A percentile compares a stretch with the other conserved stretches of the same genome.
phyloP scores from a whole-genome alignment of 768 basidiomycete genomes.

The Pleurotus eryngii region DNA sequence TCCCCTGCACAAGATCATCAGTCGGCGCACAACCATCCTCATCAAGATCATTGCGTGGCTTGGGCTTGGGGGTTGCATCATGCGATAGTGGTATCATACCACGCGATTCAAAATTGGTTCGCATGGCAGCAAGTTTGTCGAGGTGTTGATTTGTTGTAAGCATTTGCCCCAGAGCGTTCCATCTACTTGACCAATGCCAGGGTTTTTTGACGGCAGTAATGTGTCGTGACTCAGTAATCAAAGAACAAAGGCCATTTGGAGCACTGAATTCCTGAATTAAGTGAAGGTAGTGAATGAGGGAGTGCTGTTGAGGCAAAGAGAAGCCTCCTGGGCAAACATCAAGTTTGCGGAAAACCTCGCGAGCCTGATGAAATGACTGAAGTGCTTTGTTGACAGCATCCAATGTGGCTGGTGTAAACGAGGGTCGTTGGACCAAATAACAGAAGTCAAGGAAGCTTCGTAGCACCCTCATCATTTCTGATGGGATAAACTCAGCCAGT shows the following conservation, averaged over 20 bases:
- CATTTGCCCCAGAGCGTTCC: slow-evolving; percentile 19
- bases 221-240: slow-evolving; percentile 22
- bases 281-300: slow-evolving; percentile 13
- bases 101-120: slow-evolving; percentile 13
- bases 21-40: too few relatives aligned
- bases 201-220: slow-evolving; percentile 23
- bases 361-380: slow-evolving; percentile 12
- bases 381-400: neutral
- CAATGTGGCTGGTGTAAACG: too few relatives aligned
- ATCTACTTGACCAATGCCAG: slow-evolving; percentile 18
- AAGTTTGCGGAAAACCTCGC: slow-evolving; percentile 10
- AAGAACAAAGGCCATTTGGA: slow-evolving; percentile 19
- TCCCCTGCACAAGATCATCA: too few relatives aligned
- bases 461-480: slow-evolving; percentile 12
- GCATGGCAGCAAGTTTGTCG: slow-evolving; percentile 16
- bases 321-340: slow-evolving; percentile 12
- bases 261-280: slow-evolving; percentile 15
- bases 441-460: slow-evolving; percentile 21
- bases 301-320: slow-evolving; percentile 18
- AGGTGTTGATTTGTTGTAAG: slow-evolving; percentile 17
- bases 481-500: slow-evolving; percentile 15
- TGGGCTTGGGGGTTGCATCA: neutral
- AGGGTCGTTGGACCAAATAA: slow-evolving; percentile 15
- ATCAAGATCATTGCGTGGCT: too few relatives aligned
- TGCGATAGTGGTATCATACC: slow-evolving; percentile 12